Base-by-base conservation (phyloP, 345 rosid genomes). In the Heritiera fomes region DNA sequence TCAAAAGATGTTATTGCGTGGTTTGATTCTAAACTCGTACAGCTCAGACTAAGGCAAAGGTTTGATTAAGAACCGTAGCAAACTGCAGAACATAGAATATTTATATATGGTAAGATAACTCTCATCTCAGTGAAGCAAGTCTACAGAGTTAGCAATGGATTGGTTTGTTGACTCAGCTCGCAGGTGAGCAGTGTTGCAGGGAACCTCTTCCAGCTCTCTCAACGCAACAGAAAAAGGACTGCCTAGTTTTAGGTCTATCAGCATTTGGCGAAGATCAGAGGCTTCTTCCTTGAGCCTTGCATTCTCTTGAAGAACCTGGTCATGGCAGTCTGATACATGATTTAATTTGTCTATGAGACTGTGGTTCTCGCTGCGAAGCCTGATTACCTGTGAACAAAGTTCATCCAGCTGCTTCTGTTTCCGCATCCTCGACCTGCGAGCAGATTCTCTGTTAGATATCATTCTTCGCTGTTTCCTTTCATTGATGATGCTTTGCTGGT, bases 371-470 rank as follows among this genome's bases (percentile, higher is more conserved):
- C 81, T 85, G 6, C 94, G 82, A 53, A 94, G 97, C 84, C 97
- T 86, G 71, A 89, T 73, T n/a, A 92, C 97, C 78, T 92, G 98
- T 63, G 98, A 86, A 93, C 93, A 91, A 45, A 95, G 92, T 82
- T 95, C 99, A 83, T 95, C 97, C 34, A 95, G 91, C 87, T 95
- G 98, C 85, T 84, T 92, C 84, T 93, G 99, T 72, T 95, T 95
- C 80, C 99, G 84, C 98, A 93, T 93, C 88, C 99, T 80, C 11
- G 99, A 95, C 86, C 99, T 84, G 0, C 99, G 88, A 20, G 99
- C 99, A 6, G 99, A 95, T 82, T 95, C 99, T 79, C 99, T 85
- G 78, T 95, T 95, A 6, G 99, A 95, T 63, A 95, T 90, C 99
- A 93, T 95, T 82, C 98, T 88, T 69, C 98, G 84, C 81, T 88